These are phyloP conservation scores for Amanita molliuscula DNA, from an alignment of 768 basidiomycete species.

Conservation along the genomic window DNA sequence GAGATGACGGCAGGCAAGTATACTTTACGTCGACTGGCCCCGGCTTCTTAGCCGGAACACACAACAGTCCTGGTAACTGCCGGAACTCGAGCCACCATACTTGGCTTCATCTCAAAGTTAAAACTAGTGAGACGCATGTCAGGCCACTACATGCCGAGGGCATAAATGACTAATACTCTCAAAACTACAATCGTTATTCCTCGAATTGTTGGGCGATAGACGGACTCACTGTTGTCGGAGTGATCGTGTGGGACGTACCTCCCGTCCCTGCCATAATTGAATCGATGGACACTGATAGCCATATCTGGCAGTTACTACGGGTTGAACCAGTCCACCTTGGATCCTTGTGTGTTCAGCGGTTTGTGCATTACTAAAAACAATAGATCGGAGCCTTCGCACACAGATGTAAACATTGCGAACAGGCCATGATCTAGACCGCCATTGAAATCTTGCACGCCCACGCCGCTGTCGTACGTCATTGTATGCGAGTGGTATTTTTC, in stretches of 20 bases:
- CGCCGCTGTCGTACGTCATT: too few species aligned
- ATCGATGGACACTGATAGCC: not conserved
- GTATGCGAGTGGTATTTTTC: too few species aligned
- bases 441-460: too few species aligned
- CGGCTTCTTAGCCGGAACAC: not conserved
- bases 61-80: too few species aligned
- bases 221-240: too few species aligned
- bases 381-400: too few species aligned
- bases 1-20: not conserved
- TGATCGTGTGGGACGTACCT: too few species aligned
- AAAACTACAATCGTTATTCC: not conserved
- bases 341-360: not conserved
- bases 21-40: not conserved
- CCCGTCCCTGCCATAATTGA: not conserved
- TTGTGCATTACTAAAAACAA: too few species aligned
- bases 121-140: not conserved
- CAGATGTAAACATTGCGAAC: too few species aligned
- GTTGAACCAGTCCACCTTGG: not conserved
- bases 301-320: not conserved
- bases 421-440: too few species aligned
- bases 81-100: too few species aligned
- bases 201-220: not conserved
- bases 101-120: too few species aligned
- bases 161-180: not conserved
- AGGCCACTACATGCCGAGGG: not conserved